Conservation (phyloP, 495 filamentous ascomycete species). For the Barbatosphaeria neglecta region DNA sequence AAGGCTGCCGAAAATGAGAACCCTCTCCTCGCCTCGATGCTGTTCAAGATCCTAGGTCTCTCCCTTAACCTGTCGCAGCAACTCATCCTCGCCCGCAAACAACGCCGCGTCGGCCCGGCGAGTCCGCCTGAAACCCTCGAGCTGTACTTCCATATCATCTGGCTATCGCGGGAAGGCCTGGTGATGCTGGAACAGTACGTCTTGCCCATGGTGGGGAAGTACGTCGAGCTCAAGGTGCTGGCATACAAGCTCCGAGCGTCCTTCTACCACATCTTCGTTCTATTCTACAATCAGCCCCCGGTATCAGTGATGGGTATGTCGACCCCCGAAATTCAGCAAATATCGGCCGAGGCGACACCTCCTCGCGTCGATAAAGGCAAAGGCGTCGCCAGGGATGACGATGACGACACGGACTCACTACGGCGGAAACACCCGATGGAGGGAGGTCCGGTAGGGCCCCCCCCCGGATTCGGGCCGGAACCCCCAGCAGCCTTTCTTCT, state of each 20-base stretch:
- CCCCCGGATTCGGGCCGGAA: slow-evolving; percentile 37
- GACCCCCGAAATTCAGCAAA: slow-evolving; percentile 16
- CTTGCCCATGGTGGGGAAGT: slow-evolving; percentile 60
- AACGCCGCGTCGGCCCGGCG: slow-evolving; percentile 71
- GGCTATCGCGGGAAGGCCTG: slow-evolving; percentile 87
- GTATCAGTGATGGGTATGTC: slow-evolving; percentile 27
- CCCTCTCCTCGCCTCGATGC: slow-evolving; percentile 61
- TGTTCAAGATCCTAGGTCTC: slow-evolving; percentile 84
- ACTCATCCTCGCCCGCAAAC: slow-evolving; percentile 68
- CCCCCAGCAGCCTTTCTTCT: slow-evolving; percentile 58
- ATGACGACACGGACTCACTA: slow-evolving; percentile 12
- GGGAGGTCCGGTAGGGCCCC: slow-evolving; percentile 38
- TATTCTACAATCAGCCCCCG: slow-evolving; percentile 70
- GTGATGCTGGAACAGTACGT: slow-evolving; percentile 78
- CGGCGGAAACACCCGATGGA: slow-evolving; percentile 32
- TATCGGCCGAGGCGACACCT: slow-evolving; percentile 13
- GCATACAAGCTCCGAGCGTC: slow-evolving; percentile 84
- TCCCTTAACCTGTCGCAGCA: slow-evolving; percentile 81
- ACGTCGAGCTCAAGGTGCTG: slow-evolving; percentile 71
- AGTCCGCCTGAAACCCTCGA: slow-evolving; percentile 71
- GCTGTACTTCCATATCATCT: slow-evolving; percentile 86
- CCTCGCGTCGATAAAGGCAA: slow-evolving; percentile 32
- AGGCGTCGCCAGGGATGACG: slow-evolving; percentile 23
- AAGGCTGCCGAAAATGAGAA: slow-evolving; percentile 59
- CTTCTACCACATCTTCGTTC: slow-evolving; percentile 92